A percentile compares a stretch with the other conserved stretches of the same genome.
These are phyloP conservation scores for Calonectria ilicicola DNA, from an alignment of 2,329 filamentous ascomycete genomes.

Conservation along the genomic window DNA sequence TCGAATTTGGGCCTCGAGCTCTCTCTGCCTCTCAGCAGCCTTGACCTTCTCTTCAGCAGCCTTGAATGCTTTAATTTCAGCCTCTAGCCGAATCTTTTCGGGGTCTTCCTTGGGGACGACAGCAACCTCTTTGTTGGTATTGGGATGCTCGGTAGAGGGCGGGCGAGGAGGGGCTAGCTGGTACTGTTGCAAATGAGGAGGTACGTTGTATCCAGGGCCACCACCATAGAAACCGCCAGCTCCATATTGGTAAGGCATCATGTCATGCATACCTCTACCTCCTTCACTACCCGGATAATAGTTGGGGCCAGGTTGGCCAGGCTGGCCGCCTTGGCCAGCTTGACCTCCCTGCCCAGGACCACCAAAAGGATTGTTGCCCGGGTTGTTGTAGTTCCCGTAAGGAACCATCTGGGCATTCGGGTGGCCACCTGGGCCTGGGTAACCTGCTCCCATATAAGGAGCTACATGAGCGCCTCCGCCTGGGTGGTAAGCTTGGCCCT, in stretches of 20 bases:
- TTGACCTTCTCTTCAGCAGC: conserved; percentile 59
- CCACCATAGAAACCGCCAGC: conserved; percentile 46
- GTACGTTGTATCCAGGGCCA: conserved; percentile 45
- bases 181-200: conserved; percentile 53
- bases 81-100: conserved; percentile 71
- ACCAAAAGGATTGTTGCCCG: conserved; percentile 58
- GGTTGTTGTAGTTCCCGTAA: conserved; percentile 50
- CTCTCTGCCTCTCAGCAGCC: conserved; percentile 57
- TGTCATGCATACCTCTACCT: conserved; percentile 56
- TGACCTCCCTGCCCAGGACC: conserved; percentile 40
- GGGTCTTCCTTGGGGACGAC: conserved; percentile 59
- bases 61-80: conserved; percentile 66
- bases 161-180: conserved; percentile 55
- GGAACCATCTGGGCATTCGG: conserved; percentile 61
- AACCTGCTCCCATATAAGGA: conserved; percentile 46
- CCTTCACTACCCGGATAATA: conserved; percentile 54
- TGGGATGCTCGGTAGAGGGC: conserved; percentile 56
- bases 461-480: conserved; percentile 55
- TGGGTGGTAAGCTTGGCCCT: conserved; percentile 56
- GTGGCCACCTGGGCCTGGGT: conserved; percentile 46
- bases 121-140: conserved; percentile 54
- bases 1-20: conserved; percentile 58
- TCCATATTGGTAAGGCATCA: conserved; percentile 62
- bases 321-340: conserved; percentile 43
- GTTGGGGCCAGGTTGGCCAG: conserved; percentile 43